Conservation (phyloP, 2,329 filamentous ascomycete species). For the Claviceps pusilla region DNA sequence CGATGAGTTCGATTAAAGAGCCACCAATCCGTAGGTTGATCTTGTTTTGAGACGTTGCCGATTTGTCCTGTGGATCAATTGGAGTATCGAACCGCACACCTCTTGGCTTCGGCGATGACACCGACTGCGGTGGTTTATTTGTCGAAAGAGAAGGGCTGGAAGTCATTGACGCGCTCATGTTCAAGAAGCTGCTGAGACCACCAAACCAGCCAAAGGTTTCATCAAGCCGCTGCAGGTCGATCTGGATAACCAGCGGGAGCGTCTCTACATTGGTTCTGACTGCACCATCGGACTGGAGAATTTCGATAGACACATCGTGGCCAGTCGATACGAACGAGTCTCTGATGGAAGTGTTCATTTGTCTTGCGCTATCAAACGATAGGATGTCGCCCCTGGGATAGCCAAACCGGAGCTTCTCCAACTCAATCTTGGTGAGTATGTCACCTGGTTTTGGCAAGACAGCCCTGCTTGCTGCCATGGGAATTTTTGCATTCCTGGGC, state of each 20-base stretch:
- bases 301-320: slow-evolving; percentile 41
- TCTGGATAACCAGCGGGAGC: slow-evolving; percentile 56
- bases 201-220: slow-evolving; percentile 82
- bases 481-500: not conserved
- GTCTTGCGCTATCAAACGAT: slow-evolving; percentile 43
- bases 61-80: slow-evolving; percentile 32
- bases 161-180: slow-evolving; percentile 70
- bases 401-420: slow-evolving; percentile 46
- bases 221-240: slow-evolving; percentile 70
- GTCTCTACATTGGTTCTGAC: slow-evolving; percentile 53
- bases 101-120: slow-evolving; percentile 30
- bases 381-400: slow-evolving; percentile 48
- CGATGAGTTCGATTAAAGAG: slow-evolving; percentile 58
- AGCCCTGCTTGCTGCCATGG: slow-evolving; percentile 2
- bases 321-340: slow-evolving; percentile 43
- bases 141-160: slow-evolving; percentile 45
- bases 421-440: slow-evolving; percentile 24
- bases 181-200: slow-evolving; percentile 78
- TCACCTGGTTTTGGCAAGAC: slow-evolving; percentile 9
- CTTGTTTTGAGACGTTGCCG: slow-evolving; percentile 43
- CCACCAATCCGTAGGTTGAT: slow-evolving; percentile 65
- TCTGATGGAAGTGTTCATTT: slow-evolving; percentile 43
- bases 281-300: slow-evolving; percentile 28
- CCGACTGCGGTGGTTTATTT: slow-evolving; percentile 21
- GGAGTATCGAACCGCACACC: slow-evolving; percentile 45